Base-by-base conservation (phyloP, 2,329 filamentous ascomycete genomes). In the Thermothelomyces thermophilus region DNA sequence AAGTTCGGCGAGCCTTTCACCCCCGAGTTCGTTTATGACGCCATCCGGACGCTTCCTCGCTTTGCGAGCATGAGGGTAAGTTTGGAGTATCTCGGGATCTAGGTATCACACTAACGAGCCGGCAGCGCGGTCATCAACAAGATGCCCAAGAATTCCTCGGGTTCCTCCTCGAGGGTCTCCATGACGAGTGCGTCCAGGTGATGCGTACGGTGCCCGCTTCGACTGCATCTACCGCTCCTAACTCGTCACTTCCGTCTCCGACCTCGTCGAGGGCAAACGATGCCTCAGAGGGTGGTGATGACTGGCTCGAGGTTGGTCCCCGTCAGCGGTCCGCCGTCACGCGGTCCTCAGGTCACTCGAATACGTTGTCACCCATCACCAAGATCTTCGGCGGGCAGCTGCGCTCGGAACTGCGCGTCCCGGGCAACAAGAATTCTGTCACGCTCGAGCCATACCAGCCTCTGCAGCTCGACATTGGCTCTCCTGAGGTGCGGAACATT, bases 121-220 rank as follows among this genome's bases (percentile, higher is more conserved):
- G 36, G n/a, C 56, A 90, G 84, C 86, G 90, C 53, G 93, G 93
- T 14, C 91, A 96, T 61, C 93, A 98, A 66, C 91, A 98, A 73
- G 93, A 98, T 70, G 93, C 93, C 1, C 90, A 98, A 64, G 93
- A 98, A 63, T 98, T 98, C 59, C 73, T 98, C 20, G 91, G 90
- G 0, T 95, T 97, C 65, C 74, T 98, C 30, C 75, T 98, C 3
- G 90, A 95, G 62, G 88, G 89, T 41, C 79, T 98, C 30, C 90
- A 96, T 60, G 90, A 97, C 57, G 93, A 98, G 67, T 96, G 90
- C 64, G 81, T 83, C 14, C 77, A 83, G 50, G 83, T 91, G 41
- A 86, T 94, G 71, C 79, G 80, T 56, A 72, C 71, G 50, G 70
- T 72, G 5, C 64, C 62, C 10, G 58, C 66, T 1, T 64, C 65